phyloP scores from a whole-genome alignment of 2,329 filamentous ascomycete genomes.

The Calonectria crousiana region DNA sequence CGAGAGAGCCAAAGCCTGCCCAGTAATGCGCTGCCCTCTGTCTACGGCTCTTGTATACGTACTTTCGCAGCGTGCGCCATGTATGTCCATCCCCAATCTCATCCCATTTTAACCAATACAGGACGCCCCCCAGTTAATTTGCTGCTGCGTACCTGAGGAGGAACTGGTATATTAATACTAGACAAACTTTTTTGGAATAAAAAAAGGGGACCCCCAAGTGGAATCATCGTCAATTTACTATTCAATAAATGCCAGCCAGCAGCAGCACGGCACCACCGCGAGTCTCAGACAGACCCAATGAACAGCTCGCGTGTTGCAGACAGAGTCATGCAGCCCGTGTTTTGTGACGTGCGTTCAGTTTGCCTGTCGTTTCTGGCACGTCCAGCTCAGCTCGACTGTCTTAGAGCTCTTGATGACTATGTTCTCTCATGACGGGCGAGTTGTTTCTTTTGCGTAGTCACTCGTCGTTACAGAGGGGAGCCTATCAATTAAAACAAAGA shows the following conservation, averaged over 20 bases:
- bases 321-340: not conserved
- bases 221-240: slow-evolving; percentile 1
- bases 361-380: not conserved
- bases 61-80: no score
- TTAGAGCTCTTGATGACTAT: not conserved
- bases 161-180: slow-evolving; percentile 1
- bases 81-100: not conserved
- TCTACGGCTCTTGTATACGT: not conserved
- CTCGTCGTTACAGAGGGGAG: not conserved
- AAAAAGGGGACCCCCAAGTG: slow-evolving; percentile 1
- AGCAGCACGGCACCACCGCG: slow-evolving; percentile 6
- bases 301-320: slow-evolving; percentile 1
- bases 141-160: slow-evolving; percentile 6
- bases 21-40: slow-evolving; percentile 1
- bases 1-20: not conserved
- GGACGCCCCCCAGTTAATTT: slow-evolving; percentile 1
- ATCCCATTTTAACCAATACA: slow-evolving; percentile 3
- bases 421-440: not conserved
- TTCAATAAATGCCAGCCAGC: slow-evolving; percentile 13
- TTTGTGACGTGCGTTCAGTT: not conserved
- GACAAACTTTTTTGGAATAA: not conserved
- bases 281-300: slow-evolving; percentile 2
- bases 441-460: not conserved
- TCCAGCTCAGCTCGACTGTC: not conserved
- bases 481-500: slow-evolving; percentile 1